Conservation (phyloP, 2,329 filamentous ascomycete genomes). For the Ophiostoma montium region DNA sequence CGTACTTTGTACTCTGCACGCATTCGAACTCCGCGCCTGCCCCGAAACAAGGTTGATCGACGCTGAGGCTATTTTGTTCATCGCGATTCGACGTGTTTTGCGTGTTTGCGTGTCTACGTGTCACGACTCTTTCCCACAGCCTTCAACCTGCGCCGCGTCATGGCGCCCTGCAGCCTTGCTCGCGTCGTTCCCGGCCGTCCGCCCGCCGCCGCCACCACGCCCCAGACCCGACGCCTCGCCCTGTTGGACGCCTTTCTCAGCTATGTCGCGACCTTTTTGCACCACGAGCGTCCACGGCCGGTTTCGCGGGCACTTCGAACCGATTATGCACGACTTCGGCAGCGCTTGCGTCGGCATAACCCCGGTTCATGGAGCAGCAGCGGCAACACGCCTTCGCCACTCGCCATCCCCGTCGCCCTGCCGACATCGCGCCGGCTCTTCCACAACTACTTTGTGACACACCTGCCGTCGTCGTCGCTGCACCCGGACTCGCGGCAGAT, state of each 20-base stretch:
- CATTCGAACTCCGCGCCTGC: no score
- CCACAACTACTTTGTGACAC: constrained; percentile 95
- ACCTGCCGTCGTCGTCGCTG: constrained; percentile 82
- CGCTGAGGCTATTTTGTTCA: no score
- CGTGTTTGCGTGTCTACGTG: no score
- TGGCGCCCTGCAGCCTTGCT: background rate
- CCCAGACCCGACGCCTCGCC: constrained; percentile 3
- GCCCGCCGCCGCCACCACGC: background rate
- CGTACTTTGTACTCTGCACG: no score
- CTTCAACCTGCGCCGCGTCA: background rate
- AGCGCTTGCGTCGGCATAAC: background rate
- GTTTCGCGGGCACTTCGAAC: background rate
- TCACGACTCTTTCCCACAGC: background rate
- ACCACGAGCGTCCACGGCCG: background rate
- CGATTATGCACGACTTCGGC: background rate
- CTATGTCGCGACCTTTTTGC: constrained; percentile 12
- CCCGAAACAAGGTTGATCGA: no score
- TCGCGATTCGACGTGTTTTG: no score
- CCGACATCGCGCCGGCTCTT: constrained; percentile 32
- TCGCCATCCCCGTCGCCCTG: background rate
- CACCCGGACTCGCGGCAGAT: constrained; percentile 66
- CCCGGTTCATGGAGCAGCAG: no score
- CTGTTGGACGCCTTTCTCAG: constrained; percentile 14
- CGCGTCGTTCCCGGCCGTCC: background rate
- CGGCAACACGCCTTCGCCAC: background rate